Evolutionary conservation across 176 grass and related monocot species (phyloP).

Genomic region (Poa pratensis): DNA sequence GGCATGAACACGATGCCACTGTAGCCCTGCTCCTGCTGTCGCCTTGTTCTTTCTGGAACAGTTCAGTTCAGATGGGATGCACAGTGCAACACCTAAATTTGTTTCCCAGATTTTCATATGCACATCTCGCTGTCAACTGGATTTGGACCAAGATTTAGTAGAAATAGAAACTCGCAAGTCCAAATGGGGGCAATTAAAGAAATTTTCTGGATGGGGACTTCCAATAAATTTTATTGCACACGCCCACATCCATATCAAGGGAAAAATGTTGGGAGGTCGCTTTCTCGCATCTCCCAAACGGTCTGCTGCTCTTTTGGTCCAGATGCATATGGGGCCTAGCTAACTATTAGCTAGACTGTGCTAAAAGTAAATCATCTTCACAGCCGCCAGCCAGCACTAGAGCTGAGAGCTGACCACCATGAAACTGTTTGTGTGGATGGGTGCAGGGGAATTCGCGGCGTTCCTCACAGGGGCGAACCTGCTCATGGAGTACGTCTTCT

Average conservation of each 20-base stretch:
- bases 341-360: neutral
- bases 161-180: neutral
- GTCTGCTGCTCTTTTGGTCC: constrained; percentile 22
- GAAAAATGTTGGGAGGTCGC: constrained; percentile 32
- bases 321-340: constrained; percentile 26
- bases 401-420: neutral
- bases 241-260: constrained; percentile 35
- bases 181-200: neutral
- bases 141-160: constrained; percentile 15
- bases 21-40: neutral
- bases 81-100: constrained; percentile 16
- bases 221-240: constrained; percentile 37
- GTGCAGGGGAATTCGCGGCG: constrained; percentile 85
- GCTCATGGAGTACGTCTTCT: constrained; percentile 99
- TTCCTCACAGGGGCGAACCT: constrained; percentile 94
- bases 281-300: constrained; percentile 43
- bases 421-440: neutral
- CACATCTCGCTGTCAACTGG: neutral
- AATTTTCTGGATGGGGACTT: constrained; percentile 10
- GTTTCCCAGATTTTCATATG: neutral
- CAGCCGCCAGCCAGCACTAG: neutral
- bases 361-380: constrained; percentile 21
- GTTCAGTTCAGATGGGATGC: neutral
- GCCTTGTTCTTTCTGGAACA: neutral
- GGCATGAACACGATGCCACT: neutral